Evolutionary conservation across 495 filamentous ascomycete species (phyloP), one percentile per base, ranked within the genome.

Genomic region (Aspergillus haitiensis): DNA sequence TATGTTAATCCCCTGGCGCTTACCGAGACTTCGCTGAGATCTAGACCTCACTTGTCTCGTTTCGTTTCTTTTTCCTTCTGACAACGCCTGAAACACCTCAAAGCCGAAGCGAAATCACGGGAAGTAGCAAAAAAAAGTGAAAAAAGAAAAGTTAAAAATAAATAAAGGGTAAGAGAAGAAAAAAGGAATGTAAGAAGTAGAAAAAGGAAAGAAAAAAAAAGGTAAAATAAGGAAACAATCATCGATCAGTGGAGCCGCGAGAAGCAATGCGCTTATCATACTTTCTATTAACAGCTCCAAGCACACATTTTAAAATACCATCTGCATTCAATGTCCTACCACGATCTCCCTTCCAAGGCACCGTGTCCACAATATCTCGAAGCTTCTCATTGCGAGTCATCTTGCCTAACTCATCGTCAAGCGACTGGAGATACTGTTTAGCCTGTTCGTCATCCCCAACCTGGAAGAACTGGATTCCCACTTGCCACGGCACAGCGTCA

Each of bases 381-480:
- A 92, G 64, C 15, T 80, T 77, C 32, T 78, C 75, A 49, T 78
- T 70, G 10, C 72, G 66, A 18, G 77, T 72, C 34, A 75, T 66
- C 55, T 78, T 78, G 8, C 73, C 80, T 34, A 98, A 72, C 15
- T 81, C 82, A 74, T 98, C 90, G 68, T 98, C 94, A 42, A 98
- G 76, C 46, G 87, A 83, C 74, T 84, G 70, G 56, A 96, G 73
- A 62, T 87, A 86, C 70, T 77, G 68, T 36, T 75, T 75, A 0
- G 92, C 94, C 0, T 64, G 74, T 6, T 71, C 62, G 65, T 97
- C 92, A 34, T 84, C 80, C 49, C 94, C 94, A 55, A 98, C 88
- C 76, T 98, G 94, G 76, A 98, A 94, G 75, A 98, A 97, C 73
- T 98, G 94, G 57, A 98, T 86, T 11, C 95, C 94, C 11, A 97